Evolutionary conservation across 2,329 filamentous ascomycete genomes (phyloP).

Genomic region (Claviceps purpurea): DNA sequence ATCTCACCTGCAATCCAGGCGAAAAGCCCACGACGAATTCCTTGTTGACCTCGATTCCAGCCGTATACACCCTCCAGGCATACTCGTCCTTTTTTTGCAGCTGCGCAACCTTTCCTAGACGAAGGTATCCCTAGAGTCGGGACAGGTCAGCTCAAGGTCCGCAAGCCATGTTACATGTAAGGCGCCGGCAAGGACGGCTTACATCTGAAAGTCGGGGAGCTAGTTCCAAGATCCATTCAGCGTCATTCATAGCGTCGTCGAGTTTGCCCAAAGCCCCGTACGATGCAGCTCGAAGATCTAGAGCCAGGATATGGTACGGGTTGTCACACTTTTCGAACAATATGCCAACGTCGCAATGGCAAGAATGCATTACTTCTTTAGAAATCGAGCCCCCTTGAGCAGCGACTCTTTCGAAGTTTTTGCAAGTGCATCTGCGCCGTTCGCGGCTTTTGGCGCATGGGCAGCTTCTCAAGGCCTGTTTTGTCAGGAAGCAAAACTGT

Average conservation of each 20-base stretch:
- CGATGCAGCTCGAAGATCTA: conserved; percentile 28
- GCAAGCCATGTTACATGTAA: too few species aligned
- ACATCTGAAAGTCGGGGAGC: conserved; percentile 28
- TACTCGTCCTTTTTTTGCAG: conserved; percentile 23
- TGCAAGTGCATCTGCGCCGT: conserved; percentile 10
- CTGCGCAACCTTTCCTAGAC: conserved; percentile 26
- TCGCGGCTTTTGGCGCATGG: conserved; percentile 19
- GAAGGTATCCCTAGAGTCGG: conserved; percentile 24
- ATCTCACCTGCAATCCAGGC: conserved; percentile 22
- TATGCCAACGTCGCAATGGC: conserved; percentile 21
- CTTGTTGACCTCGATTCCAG: conserved; percentile 22
- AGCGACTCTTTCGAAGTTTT: conserved; percentile 21
- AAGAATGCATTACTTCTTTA: conserved; percentile 26
- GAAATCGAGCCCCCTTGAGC: conserved; percentile 22
- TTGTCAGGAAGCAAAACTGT: neutral
- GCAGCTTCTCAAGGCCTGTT: conserved; percentile 24
- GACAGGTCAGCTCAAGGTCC: neutral
- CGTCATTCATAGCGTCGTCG: conserved; percentile 24
- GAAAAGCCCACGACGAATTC: conserved; percentile 14
- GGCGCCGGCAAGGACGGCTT: conserved; percentile 2
- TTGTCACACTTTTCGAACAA: conserved; percentile 21
- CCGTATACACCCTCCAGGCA: conserved; percentile 26
- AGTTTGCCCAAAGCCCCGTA: conserved; percentile 25
- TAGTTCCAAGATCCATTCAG: conserved; percentile 30
- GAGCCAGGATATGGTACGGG: conserved; percentile 23